Evolutionary conservation across 345 rosid genomes (phyloP).

Genomic region (Rhodamnia rubescens): DNA sequence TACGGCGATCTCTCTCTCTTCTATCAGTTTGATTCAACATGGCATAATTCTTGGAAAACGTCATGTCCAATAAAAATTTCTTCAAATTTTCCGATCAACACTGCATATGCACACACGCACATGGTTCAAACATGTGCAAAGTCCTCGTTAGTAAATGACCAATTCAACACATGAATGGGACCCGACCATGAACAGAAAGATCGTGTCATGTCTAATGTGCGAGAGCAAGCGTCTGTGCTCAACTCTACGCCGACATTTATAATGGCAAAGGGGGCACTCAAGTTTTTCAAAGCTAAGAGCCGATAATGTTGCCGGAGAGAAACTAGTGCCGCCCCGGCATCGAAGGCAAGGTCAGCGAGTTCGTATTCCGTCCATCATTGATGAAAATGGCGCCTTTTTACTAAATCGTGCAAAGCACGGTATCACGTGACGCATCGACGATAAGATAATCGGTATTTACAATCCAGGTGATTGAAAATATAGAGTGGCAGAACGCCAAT

Average conservation of each 20-base stretch:
- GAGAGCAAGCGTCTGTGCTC: background rate
- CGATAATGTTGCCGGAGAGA: accelerated
- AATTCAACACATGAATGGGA: background rate
- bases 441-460: too few species aligned
- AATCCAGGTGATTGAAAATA: background rate
- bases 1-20: background rate
- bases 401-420: background rate
- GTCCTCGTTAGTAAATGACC: background rate
- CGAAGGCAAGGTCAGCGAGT: background rate
- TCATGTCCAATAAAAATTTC: background rate
- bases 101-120: background rate
- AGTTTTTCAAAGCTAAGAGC: background rate
- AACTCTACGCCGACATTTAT: background rate
- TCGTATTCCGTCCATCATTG: background rate
- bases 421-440: background rate
- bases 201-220: background rate
- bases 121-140: background rate
- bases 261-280: accelerated
- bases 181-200: background rate
- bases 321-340: background rate
- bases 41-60: background rate
- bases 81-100: background rate
- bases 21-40: background rate
- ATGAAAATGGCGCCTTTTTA: background rate
- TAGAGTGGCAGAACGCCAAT: accelerated